A percentile compares a stretch with the other conserved stretches of the same genome.
phyloP scores from a whole-genome alignment of 75 land plant genomes.

The Pseudotsuga menziesii region DNA sequence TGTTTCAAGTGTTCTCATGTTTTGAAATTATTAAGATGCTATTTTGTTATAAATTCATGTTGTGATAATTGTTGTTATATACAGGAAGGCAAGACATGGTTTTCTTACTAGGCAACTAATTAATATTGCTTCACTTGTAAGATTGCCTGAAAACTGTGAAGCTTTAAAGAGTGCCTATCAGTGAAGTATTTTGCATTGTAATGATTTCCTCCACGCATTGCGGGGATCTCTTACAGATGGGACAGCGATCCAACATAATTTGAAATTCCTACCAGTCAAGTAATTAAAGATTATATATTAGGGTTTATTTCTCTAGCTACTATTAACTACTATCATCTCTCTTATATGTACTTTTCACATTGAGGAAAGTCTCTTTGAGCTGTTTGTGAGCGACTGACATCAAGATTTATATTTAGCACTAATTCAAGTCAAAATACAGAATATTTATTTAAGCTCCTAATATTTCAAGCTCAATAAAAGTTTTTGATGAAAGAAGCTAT shows the following conservation, averaged over 20 bases:
- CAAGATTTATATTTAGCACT: background rate
- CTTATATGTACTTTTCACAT: no score
- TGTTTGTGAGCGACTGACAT: background rate
- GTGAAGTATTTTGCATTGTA: background rate
- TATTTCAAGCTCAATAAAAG: no score
- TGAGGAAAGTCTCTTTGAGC: background rate
- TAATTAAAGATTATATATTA: slow-evolving; percentile 65
- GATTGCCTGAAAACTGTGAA: background rate
- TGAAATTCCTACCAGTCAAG: slow-evolving; percentile 85
- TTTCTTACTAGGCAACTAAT: no score
- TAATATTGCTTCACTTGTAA: no score
- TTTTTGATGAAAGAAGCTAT: no score
- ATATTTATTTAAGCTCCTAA: no score
- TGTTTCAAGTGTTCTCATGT: no score
- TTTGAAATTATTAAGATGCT: no score
- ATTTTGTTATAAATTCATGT: no score
- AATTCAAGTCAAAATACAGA: no score
- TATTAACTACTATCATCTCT: background rate
- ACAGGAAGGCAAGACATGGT: no score
- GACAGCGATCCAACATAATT: slow-evolving; percentile 84
- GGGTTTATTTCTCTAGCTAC: background rate
- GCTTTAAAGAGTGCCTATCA: background rate
- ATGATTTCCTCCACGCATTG: background rate
- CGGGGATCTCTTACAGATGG: slow-evolving; percentile 95
- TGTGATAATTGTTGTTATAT: no score